A percentile compares a stretch with the other conserved stretches of the same genome.
phyloP scores from a whole-genome alignment of 176 grass and related monocot species.

The Aegilops tauschii region DNA sequence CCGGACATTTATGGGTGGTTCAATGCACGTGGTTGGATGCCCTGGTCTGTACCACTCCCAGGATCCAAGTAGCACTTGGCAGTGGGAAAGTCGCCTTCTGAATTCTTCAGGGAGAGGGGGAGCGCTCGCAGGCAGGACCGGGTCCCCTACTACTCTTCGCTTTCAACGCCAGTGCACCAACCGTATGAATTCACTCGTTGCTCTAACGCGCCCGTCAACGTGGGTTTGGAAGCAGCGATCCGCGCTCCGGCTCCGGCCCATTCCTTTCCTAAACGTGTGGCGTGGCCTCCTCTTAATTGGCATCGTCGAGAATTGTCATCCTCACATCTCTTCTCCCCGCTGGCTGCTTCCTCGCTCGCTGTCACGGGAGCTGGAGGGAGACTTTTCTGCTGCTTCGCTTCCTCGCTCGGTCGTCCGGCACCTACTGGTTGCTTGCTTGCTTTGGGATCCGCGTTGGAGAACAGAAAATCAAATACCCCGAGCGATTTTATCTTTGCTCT shows the following conservation, averaged over 20 bases:
- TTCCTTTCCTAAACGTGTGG: background rate
- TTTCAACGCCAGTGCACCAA: slow-evolving; percentile 8
- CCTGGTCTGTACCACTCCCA: no score
- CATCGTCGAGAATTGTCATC: background rate
- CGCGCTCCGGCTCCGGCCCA: background rate
- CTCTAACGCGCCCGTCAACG: slow-evolving; percentile 22
- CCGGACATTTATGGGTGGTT: no score
- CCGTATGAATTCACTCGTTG: background rate
- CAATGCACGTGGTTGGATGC: no score
- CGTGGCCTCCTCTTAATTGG: background rate
- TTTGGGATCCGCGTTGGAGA: background rate
- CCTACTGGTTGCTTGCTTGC: background rate
- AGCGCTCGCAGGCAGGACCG: background rate
- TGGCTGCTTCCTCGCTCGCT: background rate
- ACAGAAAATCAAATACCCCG: background rate
- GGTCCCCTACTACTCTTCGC: slow-evolving; percentile 1
- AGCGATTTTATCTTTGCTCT: background rate
- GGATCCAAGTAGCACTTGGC: background rate
- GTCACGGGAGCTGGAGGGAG: background rate
- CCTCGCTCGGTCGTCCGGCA: background rate
- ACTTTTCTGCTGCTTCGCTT: background rate
- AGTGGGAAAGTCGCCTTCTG: no score
- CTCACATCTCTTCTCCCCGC: background rate
- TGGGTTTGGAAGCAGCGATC: slow-evolving; percentile 45
- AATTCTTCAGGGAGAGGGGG: background rate